Evolutionary conservation across 345 rosid species (phyloP).

Genomic region (Ailanthus altissimus): DNA sequence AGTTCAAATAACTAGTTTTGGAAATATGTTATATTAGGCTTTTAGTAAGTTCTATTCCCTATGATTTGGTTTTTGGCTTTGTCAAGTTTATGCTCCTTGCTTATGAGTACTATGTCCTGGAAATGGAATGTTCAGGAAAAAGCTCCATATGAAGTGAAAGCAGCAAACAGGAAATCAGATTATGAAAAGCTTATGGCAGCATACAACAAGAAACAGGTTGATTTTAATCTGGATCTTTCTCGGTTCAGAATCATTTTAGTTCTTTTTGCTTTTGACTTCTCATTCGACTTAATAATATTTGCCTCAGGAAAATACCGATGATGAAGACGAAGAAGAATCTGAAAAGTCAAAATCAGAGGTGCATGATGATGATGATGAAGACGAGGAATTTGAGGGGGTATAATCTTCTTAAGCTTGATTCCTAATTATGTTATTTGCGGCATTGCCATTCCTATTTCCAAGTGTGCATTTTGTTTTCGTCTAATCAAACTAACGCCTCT

Average conservation of each 20-base stretch:
- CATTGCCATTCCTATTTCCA: too few relatives aligned
- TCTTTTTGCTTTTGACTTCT: background rate
- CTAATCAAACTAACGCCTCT: too few relatives aligned
- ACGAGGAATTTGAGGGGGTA: slow-evolving; percentile 32
- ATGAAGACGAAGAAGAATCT: slow-evolving; percentile 25
- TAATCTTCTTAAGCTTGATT: background rate
- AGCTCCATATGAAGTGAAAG: slow-evolving; percentile 55
- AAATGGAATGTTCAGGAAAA: slow-evolving; percentile 38
- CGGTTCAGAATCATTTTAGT: background rate
- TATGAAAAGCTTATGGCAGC: slow-evolving; percentile 54
- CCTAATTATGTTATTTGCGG: too few relatives aligned
- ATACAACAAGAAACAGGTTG: slow-evolving; percentile 55
- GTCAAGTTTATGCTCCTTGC: background rate
- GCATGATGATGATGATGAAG: slow-evolving; percentile 29
- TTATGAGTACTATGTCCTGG: background rate
- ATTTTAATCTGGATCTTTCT: background rate
- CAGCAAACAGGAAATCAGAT: slow-evolving; percentile 44
- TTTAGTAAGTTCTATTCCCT: slow-evolving; percentile 19
- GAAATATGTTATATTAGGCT: slow-evolving; percentile 10
- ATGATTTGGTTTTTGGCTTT: slow-evolving; percentile 8
- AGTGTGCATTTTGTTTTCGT: too few relatives aligned
- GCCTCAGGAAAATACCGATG: slow-evolving; percentile 26
- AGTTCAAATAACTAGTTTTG: slow-evolving; percentile 13
- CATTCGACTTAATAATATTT: background rate
- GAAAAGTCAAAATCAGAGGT: slow-evolving; percentile 34